These are phyloP conservation scores for Rhodosorus marinus DNA, from an alignment of 23 red algal species.

Conservation along the genomic window DNA sequence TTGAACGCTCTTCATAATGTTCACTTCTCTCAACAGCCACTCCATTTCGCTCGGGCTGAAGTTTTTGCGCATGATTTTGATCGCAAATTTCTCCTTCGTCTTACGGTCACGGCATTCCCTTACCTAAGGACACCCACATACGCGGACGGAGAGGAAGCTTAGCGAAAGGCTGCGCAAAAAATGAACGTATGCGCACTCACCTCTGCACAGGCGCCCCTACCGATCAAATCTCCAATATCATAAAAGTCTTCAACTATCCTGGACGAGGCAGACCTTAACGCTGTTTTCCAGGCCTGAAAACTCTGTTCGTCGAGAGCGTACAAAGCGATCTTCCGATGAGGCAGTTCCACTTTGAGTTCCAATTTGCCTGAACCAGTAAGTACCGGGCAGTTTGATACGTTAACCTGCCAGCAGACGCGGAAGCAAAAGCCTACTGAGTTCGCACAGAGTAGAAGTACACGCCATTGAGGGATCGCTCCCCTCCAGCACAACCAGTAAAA, in stretches of 20 bases:
- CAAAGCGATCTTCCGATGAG: constrained; percentile 44
- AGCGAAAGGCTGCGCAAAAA: too few relatives aligned
- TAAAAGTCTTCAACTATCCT: constrained; percentile 61
- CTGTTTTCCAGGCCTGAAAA: constrained; percentile 34
- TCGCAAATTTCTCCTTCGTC: constrained; percentile 70
- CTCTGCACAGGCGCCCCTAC: constrained; percentile 63
- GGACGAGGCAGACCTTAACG: constrained; percentile 30
- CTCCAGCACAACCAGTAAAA: too few relatives aligned
- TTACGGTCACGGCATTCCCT: constrained; percentile 59
- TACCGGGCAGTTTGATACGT: constrained; percentile 43
- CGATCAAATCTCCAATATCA: constrained; percentile 24
- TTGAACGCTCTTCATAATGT: constrained; percentile 60
- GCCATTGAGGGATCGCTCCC: too few relatives aligned
- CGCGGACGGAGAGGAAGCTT: too few relatives aligned
- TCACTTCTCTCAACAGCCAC: constrained; percentile 67
- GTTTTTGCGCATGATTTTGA: constrained; percentile 84
- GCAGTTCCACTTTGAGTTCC: constrained; percentile 47
- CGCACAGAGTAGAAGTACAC: not conserved
- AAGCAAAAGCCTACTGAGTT: not conserved
- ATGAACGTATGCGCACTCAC: too few relatives aligned
- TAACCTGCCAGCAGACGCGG: constrained; percentile 59
- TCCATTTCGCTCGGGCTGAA: constrained; percentile 37
- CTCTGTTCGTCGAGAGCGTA: constrained; percentile 34
- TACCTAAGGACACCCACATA: too few relatives aligned
- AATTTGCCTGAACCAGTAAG: constrained; percentile 16